Evolutionary conservation across 805 yeast genomes (phyloP), one percentile per base, ranked within the genome.

Genomic region (Cyberlindnera maclurae): DNA sequence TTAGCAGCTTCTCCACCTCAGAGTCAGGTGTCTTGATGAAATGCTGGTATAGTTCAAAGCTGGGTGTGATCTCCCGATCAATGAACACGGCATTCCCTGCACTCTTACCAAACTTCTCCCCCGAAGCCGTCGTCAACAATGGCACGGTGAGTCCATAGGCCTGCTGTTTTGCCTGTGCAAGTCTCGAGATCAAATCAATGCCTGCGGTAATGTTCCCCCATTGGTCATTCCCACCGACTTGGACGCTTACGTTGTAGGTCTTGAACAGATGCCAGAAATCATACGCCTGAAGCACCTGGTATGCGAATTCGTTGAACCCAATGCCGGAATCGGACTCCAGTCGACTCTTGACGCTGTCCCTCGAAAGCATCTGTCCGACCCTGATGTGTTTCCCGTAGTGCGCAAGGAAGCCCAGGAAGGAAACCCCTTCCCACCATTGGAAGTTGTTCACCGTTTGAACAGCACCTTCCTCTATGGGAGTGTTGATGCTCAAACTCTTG

Each of bases 181-280:
- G 57, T 45, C 95, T 65, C 1, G 81, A 68, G 29, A 89, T 87
- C 41, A 93, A 68, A 52, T 93, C 98, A 29, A 85, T 74, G 0
- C 98, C 98, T 1, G 97, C 97, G 2, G 95, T 86, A 42, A 93
- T 93, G 53, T 93, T 93, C 1, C 98, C 98, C 88, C 96, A 93
- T 61, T 93, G 98, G 58, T 93, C 98, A 55, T 84, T 88, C 5
- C 98, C 98, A 17, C 98, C 98, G 27, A 84, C 79, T 63, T 93
- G 97, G 12, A 88, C 61, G 31, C 70, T 67, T 31, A 89, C 89
- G 4, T 66, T 60, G 28, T 74, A 61, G 12, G 72, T 57, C 29
- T 70, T 70, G 64, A 76, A 77, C 41, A 93, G 63, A 55, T 89
- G 87, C 70, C 82, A 87, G 55, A 87, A 93, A 57, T 93, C 98